A percentile compares a stretch with the other conserved stretches of the same genome.
Conservation (phyloP, 2,329 filamentous ascomycete genomes). For the Talaromyces atroroseus region DNA sequence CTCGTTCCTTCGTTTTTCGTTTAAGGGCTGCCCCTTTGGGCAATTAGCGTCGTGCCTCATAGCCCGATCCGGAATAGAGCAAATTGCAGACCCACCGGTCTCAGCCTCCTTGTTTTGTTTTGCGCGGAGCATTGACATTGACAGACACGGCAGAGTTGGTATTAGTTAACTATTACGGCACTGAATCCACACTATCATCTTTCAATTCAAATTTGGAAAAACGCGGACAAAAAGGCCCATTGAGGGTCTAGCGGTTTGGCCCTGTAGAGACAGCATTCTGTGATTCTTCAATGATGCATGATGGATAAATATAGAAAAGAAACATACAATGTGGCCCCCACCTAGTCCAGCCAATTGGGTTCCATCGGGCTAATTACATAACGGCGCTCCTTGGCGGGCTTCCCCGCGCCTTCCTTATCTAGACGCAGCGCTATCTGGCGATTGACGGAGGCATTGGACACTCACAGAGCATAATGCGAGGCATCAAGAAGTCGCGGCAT, state of each 20-base stretch:
- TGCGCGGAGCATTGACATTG: not conserved
- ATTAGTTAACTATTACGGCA: too few species aligned
- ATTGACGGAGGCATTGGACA: not conserved
- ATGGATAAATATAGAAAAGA: too few species aligned
- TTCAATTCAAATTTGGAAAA: too few species aligned
- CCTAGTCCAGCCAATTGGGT: not conserved
- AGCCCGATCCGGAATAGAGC: not conserved
- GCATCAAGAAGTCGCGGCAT: slow-evolving; percentile 39
- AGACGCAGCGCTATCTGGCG: not conserved
- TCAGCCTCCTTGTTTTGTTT: not conserved
- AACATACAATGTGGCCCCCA: too few species aligned
- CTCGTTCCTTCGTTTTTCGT: not conserved
- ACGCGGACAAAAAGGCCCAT: too few species aligned
- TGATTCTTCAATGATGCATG: too few species aligned
- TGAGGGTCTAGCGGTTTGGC: too few species aligned
- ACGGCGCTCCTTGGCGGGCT: not conserved
- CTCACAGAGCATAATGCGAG: slow-evolving; percentile 24
- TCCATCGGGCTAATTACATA: not conserved
- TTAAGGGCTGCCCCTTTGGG: not conserved
- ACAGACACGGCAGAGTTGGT: not conserved
- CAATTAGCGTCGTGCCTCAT: not conserved
- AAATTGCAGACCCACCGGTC: not conserved
- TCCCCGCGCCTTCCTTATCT: not conserved
- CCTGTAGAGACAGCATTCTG: too few species aligned
- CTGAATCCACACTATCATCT: too few species aligned